Conservation (phyloP, 192 early-diverging fungal genomes). For the Entomortierella parvispora region DNA sequence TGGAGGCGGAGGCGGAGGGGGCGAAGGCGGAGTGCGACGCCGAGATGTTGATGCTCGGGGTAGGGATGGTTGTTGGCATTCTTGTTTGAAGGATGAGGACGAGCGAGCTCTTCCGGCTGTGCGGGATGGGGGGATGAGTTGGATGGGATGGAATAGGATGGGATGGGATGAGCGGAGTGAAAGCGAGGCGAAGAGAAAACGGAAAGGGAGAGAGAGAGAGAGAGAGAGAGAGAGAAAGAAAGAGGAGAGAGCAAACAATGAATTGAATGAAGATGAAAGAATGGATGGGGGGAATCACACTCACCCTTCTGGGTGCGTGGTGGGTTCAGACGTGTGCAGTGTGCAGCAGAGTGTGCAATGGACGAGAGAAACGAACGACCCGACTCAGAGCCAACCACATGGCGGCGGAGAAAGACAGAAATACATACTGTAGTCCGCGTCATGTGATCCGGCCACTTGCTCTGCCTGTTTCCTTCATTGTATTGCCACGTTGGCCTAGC, state of each 20-base stretch:
- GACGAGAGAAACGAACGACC: no score
- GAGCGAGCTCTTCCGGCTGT: no score
- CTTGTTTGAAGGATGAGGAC: neutral
- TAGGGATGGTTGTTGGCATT: conserved; percentile 46
- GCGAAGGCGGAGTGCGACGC: conserved; percentile 7
- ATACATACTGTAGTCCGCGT: no score
- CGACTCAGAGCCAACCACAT: no score
- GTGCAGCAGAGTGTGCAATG: no score
- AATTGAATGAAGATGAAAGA: neutral
- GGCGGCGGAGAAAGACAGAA: no score
- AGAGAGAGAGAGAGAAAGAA: neutral
- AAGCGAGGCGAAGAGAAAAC: neutral
- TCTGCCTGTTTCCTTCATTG: no score
- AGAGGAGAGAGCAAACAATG: neutral
- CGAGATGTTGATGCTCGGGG: conserved; percentile 51
- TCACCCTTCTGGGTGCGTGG: no score
- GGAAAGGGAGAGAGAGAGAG: neutral
- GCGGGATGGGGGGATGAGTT: no score
- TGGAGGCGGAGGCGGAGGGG: neutral
- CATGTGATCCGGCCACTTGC: no score
- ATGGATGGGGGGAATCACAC: neutral
- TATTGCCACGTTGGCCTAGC: no score
- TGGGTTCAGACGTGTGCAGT: no score
- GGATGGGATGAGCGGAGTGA: neutral
- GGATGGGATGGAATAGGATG: neutral